phyloP scores from a whole-genome alignment of 2,329 filamentous ascomycete genomes.

The Cladosporium colombiae region DNA sequence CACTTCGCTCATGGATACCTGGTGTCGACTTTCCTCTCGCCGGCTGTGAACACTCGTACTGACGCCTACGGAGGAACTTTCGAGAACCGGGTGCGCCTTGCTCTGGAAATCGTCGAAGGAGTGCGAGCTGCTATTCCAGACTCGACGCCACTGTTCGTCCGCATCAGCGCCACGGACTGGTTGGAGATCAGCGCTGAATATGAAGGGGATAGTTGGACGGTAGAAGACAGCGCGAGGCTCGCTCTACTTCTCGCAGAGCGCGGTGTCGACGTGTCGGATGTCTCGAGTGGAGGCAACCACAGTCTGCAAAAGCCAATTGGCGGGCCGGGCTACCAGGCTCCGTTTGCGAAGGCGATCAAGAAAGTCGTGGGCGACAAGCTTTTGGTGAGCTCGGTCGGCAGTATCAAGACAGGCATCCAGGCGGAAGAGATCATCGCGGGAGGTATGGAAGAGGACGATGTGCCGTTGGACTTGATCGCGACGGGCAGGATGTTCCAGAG shows the following conservation, averaged over 20 bases:
- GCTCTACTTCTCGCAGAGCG: slow-evolving; percentile 49
- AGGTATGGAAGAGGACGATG: slow-evolving; percentile 34
- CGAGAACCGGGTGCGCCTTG: slow-evolving; percentile 45
- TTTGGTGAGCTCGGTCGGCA: slow-evolving; percentile 72
- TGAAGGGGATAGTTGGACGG: slow-evolving; percentile 37
- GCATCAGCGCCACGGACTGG: slow-evolving; percentile 13
- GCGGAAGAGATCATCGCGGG: slow-evolving; percentile 59
- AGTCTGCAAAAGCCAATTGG: slow-evolving; percentile 55
- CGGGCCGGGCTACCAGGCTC: slow-evolving; percentile 70
- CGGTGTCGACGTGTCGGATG: slow-evolving; percentile 81
- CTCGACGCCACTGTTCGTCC: neutral
- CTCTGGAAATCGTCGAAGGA: slow-evolving; percentile 43
- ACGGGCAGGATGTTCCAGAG: slow-evolving; percentile 76
- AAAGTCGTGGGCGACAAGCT: slow-evolving; percentile 69
- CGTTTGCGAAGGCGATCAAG: slow-evolving; percentile 71
- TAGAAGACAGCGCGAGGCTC: slow-evolving; percentile 64
- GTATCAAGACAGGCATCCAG: slow-evolving; percentile 68
- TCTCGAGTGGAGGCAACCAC: slow-evolving; percentile 74
- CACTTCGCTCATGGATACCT: slow-evolving; percentile 58
- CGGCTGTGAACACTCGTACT: slow-evolving; percentile 44
- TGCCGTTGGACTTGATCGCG: slow-evolving; percentile 66
- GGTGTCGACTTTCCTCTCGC: slow-evolving; percentile 47
- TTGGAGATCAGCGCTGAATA: neutral
- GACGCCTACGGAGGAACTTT: slow-evolving; percentile 47
- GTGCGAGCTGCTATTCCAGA: slow-evolving; percentile 41